phyloP scores from a whole-genome alignment of 108 stramenopile genomes.

The Cyclotella distinguenda region DNA sequence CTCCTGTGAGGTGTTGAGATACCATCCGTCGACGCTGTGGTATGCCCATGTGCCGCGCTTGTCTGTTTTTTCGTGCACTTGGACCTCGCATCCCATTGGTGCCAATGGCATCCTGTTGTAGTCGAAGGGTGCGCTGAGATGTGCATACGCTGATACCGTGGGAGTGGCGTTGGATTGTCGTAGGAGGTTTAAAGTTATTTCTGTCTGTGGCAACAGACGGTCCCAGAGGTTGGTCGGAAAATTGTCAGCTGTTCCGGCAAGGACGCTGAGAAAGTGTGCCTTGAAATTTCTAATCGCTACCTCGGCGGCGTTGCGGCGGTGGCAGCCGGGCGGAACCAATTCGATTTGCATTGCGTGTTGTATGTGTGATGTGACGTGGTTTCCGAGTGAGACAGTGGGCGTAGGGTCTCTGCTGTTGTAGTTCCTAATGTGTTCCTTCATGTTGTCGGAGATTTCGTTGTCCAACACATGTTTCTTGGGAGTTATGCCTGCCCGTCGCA shows the following conservation, averaged over 20 bases:
- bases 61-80: slow-evolving; percentile 27
- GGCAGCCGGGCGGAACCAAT: slow-evolving; percentile 42
- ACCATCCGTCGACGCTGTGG: slow-evolving; percentile 36
- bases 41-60: slow-evolving; percentile 27
- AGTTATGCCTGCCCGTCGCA: slow-evolving; percentile 7
- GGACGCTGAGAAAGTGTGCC: slow-evolving; percentile 48
- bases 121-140: slow-evolving; percentile 26
- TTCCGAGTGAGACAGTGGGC: no score
- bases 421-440: slow-evolving; percentile 10
- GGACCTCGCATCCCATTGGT: slow-evolving; percentile 43
- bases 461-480: slow-evolving; percentile 25
- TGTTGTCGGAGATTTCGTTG: slow-evolving; percentile 17
- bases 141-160: slow-evolving; percentile 19
- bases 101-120: slow-evolving; percentile 53
- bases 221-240: slow-evolving; percentile 51
- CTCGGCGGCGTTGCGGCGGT: slow-evolving; percentile 48
- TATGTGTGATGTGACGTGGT: no score
- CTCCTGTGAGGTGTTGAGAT: slow-evolving; percentile 14
- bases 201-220: slow-evolving; percentile 43
- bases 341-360: no score
- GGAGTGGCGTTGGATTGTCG: slow-evolving; percentile 48
- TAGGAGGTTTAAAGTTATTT: slow-evolving; percentile 38
- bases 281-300: slow-evolving; percentile 56
- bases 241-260: slow-evolving; percentile 22
- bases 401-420: no score